Conservation (phyloP, 2,329 filamentous ascomycete genomes). For the Talaromyces verruculosus region DNA sequence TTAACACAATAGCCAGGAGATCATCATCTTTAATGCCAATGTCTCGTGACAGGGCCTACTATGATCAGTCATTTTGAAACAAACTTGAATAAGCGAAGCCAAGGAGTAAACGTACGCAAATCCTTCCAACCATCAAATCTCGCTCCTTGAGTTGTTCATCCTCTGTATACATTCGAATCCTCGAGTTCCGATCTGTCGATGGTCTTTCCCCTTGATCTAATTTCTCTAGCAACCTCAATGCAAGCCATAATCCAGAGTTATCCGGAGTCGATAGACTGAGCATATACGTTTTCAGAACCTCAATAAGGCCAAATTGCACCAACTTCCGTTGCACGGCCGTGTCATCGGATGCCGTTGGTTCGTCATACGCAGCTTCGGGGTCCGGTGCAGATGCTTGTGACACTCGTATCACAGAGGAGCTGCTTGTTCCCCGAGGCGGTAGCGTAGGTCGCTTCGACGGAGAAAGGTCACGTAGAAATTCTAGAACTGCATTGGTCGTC, state of each 20-base stretch:
- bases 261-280: slow-evolving; percentile 40
- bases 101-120: slow-evolving; percentile 43
- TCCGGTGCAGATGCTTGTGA: slow-evolving; percentile 50
- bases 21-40: slow-evolving; percentile 52
- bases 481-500: slow-evolving; percentile 57
- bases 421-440: slow-evolving; percentile 58
- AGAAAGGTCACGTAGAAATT: slow-evolving; percentile 58
- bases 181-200: slow-evolving; percentile 39
- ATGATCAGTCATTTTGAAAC: not conserved
- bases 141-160: slow-evolving; percentile 53
- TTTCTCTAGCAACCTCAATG: slow-evolving; percentile 57
- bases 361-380: slow-evolving; percentile 53
- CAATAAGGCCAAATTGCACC: slow-evolving; percentile 62
- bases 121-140: slow-evolving; percentile 57
- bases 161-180: slow-evolving; percentile 52
- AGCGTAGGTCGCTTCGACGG: slow-evolving; percentile 59
- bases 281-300: slow-evolving; percentile 62
- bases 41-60: slow-evolving; percentile 54
- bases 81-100: not conserved
- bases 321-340: slow-evolving; percentile 54
- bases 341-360: slow-evolving; percentile 50
- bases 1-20: slow-evolving; percentile 48
- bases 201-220: slow-evolving; percentile 47
- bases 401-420: slow-evolving; percentile 41
- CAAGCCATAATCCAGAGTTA: slow-evolving; percentile 46